phyloP scores from a whole-genome alignment of 441 rosid species.

The Mallotus japonicus region DNA sequence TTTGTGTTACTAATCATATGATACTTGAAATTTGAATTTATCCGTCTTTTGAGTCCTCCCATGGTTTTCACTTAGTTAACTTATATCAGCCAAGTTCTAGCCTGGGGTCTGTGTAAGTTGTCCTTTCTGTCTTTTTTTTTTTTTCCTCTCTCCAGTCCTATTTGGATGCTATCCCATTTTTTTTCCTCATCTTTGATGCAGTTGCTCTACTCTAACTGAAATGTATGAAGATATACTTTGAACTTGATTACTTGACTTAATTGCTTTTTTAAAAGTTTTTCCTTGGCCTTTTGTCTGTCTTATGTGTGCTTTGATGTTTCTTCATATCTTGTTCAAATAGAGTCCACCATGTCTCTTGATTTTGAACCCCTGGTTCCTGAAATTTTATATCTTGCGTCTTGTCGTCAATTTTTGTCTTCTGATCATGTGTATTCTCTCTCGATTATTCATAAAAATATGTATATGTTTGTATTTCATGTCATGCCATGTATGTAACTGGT shows the following conservation, averaged over 20 bases:
- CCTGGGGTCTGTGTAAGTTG: neutral
- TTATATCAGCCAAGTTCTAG: neutral
- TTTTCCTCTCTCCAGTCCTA: neutral
- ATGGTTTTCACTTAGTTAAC: too few relatives aligned
- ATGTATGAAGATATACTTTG: neutral
- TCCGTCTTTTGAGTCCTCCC: neutral
- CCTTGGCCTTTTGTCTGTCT: neutral
- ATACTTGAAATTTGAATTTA: slow-evolving; percentile 2
- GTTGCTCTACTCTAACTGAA: neutral
- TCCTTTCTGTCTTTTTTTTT: neutral
- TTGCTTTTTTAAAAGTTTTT: neutral
- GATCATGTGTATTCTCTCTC: neutral
- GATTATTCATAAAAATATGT: neutral
- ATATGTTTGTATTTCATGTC: neutral
- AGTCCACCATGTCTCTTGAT: slow-evolving; percentile 1
- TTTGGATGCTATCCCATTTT: neutral
- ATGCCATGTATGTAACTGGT: neutral
- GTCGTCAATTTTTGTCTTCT: neutral
- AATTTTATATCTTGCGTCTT: neutral
- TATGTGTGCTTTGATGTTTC: neutral
- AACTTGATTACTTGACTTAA: neutral
- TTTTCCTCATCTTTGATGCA: neutral
- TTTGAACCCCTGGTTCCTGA: neutral
- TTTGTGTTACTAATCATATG: neutral
- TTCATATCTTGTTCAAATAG: neutral